Percentiles rank a stretch among this genome's conserved stretches.
Conservation (phyloP, 1,284 basidiomycete genomes). For the Boletus mariae region DNA sequence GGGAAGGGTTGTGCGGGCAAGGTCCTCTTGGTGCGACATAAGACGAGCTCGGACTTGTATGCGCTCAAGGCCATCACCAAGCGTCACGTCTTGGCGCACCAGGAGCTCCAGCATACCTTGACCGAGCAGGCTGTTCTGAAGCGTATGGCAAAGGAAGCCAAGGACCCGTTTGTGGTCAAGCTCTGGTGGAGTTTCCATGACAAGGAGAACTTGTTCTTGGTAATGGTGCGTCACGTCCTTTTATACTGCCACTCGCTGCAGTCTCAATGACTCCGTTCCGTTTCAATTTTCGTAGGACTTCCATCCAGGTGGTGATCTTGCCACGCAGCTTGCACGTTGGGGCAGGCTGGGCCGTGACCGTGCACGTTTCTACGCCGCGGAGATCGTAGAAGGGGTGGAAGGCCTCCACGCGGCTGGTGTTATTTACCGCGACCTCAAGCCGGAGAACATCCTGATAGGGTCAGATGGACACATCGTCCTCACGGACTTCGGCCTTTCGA, state of each 20-base stretch:
- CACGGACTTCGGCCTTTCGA: constrained; percentile 92
- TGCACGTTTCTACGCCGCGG: constrained; percentile 92
- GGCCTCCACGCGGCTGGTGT: constrained; percentile 85
- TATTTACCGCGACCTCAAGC: constrained; percentile 88
- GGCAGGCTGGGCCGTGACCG: constrained; percentile 88
- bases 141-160: constrained; percentile 76
- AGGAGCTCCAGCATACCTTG: constrained; percentile 92
- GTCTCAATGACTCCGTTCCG: constrained; percentile 8
- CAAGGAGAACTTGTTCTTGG: constrained; percentile 88
- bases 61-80: constrained; percentile 98
- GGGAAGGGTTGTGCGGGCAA: constrained; percentile 97
- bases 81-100: constrained; percentile 90
- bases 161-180: constrained; percentile 91
- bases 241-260: constrained; percentile 16
- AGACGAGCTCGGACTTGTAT: constrained; percentile 66
- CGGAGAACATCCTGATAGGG: constrained; percentile 93
- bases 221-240: constrained; percentile 57
- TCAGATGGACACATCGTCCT: constrained; percentile 92
- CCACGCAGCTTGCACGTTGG: constrained; percentile 94
- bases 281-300: constrained; percentile 64
- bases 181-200: constrained; percentile 97
- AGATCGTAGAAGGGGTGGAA: constrained; percentile 93
- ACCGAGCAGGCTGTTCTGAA: constrained; percentile 93
- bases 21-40: constrained; percentile 83
- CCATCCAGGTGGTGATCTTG: constrained; percentile 94